Evolutionary conservation across 768 basidiomycete genomes (phyloP).

Genomic region (Serpula lacrymans): DNA sequence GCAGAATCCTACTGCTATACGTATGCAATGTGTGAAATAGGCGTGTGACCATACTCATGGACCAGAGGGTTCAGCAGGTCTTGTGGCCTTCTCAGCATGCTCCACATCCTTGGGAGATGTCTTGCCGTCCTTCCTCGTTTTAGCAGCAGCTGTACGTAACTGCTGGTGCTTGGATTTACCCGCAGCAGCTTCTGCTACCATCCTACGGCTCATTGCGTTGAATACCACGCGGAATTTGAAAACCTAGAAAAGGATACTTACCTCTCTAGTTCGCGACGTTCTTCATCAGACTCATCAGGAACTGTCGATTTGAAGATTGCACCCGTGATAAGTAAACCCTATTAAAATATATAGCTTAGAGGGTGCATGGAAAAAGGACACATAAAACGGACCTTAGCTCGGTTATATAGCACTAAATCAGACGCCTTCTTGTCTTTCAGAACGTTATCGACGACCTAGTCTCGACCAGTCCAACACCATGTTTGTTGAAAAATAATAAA

Average conservation of each 20-base stretch:
- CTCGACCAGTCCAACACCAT: constrained; percentile 3
- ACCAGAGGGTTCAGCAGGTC: constrained; percentile 1
- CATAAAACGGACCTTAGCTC: constrained; percentile 68
- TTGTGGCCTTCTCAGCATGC: constrained; percentile 15
- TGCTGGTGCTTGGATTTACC: constrained; percentile 61
- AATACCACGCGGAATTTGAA: neutral
- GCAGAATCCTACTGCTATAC: neutral
- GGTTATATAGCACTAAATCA: constrained; percentile 68
- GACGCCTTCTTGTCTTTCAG: constrained; percentile 74
- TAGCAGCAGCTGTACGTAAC: constrained; percentile 24
- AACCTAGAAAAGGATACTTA: constrained; percentile 31
- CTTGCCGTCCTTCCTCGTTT: constrained; percentile 32
- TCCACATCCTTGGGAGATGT: constrained; percentile 34
- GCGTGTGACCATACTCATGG: neutral
- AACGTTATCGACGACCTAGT: constrained; percentile 76
- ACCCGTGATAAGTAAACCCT: constrained; percentile 88
- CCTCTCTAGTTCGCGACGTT: constrained; percentile 92
- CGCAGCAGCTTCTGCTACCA: constrained; percentile 83
- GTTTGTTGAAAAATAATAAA: constrained; percentile 5
- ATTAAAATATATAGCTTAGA: constrained; percentile 3
- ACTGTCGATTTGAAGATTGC: constrained; percentile 82
- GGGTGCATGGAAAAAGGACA: neutral
- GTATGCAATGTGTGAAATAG: neutral
- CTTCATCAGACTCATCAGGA: constrained; percentile 91
- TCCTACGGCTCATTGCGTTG: constrained; percentile 38